Percentiles rank a stretch among this genome's conserved stretches.
These are phyloP conservation scores for Kickxella alabastrina DNA, from an alignment of 192 early-diverging fungal genomes.

Conservation along the genomic window DNA sequence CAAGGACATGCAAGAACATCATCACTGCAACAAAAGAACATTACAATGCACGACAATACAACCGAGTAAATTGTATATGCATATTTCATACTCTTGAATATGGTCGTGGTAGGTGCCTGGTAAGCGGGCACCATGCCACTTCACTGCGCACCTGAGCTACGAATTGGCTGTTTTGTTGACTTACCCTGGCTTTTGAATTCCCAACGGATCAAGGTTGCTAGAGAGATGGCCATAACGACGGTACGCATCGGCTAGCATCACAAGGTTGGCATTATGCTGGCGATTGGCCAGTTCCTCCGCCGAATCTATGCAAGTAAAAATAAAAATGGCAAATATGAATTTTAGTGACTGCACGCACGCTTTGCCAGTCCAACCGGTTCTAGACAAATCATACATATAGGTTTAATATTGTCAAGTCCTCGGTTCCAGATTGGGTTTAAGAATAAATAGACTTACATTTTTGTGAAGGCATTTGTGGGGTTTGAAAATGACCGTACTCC, in stretches of 20 bases:
- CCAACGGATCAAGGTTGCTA: slow-evolving; percentile 83
- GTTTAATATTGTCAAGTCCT: too few relatives aligned
- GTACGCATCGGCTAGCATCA: slow-evolving; percentile 77
- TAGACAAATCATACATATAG: not conserved
- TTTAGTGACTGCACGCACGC: too few relatives aligned
- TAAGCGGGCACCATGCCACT: not conserved
- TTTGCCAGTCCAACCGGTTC: too few relatives aligned
- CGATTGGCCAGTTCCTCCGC: slow-evolving; percentile 74
- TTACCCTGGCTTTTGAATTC: slow-evolving; percentile 55
- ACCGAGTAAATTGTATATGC: too few relatives aligned
- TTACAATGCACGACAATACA: too few relatives aligned
- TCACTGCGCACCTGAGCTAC: too few relatives aligned
- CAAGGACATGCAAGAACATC: too few relatives aligned
- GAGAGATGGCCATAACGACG: slow-evolving; percentile 77
- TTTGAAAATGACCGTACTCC: slow-evolving; percentile 33
- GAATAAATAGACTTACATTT: slow-evolving; percentile 30
- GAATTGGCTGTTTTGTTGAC: slow-evolving; percentile 10
- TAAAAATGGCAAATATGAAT: not conserved
- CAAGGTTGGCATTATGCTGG: slow-evolving; percentile 72
- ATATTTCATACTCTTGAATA: too few relatives aligned
- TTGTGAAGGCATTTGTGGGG: slow-evolving; percentile 18
- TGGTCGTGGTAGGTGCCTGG: not conserved
- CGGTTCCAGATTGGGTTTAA: too few relatives aligned
- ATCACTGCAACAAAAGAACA: too few relatives aligned
- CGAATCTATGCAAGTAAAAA: slow-evolving; percentile 13